phyloP scores from a whole-genome alignment of 768 basidiomycete species.

The Auriscalpium vulgare region DNA sequence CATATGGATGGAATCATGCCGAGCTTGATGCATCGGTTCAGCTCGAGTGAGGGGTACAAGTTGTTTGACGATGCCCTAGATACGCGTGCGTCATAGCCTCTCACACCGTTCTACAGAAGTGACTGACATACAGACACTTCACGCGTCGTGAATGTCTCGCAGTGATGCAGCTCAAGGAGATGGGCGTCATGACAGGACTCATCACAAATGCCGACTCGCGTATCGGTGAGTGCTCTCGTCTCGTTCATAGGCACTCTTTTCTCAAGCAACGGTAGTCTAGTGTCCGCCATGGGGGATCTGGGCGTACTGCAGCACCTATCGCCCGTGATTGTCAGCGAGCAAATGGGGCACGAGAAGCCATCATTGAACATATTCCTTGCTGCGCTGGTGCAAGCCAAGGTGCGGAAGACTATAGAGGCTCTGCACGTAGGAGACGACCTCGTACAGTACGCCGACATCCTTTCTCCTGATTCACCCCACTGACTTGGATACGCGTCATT shows the following conservation, averaged over 20 bases:
- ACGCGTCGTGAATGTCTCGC: not conserved
- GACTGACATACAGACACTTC: not conserved
- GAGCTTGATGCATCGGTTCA: slow-evolving; percentile 57
- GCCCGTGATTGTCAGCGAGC: slow-evolving; percentile 62
- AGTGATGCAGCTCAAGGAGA: slow-evolving; percentile 40
- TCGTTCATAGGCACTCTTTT: not conserved
- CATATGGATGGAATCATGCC: slow-evolving; percentile 51
- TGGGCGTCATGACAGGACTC: slow-evolving; percentile 45
- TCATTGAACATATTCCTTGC: slow-evolving; percentile 46
- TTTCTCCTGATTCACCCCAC: not conserved
- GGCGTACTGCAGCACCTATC: slow-evolving; percentile 39
- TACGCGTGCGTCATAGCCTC: slow-evolving; percentile 31
- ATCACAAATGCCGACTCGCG: slow-evolving; percentile 70
- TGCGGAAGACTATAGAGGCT: slow-evolving; percentile 32
- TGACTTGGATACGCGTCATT: not conserved
- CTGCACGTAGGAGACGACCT: slow-evolving; percentile 77
- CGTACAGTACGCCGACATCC: slow-evolving; percentile 34
- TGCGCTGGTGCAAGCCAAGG: slow-evolving; percentile 28
- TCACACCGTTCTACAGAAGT: not conserved
- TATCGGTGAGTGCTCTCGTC: slow-evolving; percentile 43
- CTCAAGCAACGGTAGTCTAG: slow-evolving; percentile 17
- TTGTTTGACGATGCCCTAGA: slow-evolving; percentile 44
- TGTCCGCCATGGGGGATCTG: slow-evolving; percentile 50
- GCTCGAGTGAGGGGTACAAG: slow-evolving; percentile 61
- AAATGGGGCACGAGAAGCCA: slow-evolving; percentile 65